These are phyloP conservation scores for Typha latifolia DNA, from an alignment of 176 grass and related monocot species.

Conservation along the genomic window DNA sequence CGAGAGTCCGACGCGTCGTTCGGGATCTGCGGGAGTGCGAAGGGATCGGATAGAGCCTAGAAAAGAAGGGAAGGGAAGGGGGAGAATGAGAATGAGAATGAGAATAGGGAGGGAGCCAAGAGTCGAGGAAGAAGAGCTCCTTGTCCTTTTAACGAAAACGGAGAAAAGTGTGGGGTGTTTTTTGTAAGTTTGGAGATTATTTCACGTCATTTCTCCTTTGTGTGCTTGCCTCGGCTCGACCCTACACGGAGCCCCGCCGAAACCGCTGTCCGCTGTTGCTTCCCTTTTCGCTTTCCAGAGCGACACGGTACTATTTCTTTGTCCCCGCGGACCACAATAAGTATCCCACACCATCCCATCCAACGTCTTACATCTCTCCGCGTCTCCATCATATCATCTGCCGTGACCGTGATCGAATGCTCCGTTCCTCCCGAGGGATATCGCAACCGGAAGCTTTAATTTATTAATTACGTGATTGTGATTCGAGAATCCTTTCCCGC, in stretches of 20 bases:
- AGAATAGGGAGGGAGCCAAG: not conserved
- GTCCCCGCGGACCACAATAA: slow-evolving; percentile 14
- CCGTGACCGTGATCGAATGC: too few relatives aligned
- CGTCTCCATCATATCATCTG: too few relatives aligned
- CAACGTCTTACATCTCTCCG: too few relatives aligned
- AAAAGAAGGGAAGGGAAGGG: not conserved
- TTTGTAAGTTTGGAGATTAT: not conserved
- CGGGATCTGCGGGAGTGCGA: not conserved
- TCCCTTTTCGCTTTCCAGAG: not conserved
- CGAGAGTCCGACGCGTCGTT: not conserved
- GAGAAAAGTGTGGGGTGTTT: not conserved
- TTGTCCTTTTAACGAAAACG: not conserved
- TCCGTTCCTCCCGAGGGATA: too few relatives aligned
- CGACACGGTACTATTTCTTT: not conserved
- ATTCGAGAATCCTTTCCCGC: too few relatives aligned
- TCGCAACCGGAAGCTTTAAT: too few relatives aligned
- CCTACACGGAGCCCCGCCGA: slow-evolving; percentile 18
- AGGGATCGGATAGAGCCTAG: not conserved
- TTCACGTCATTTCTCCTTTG: not conserved
- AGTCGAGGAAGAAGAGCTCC: not conserved
- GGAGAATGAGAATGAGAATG: not conserved
- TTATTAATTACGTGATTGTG: too few relatives aligned
- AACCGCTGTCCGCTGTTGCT: slow-evolving; percentile 8
- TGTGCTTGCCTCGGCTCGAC: slow-evolving; percentile 13
- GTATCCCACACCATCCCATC: too few relatives aligned